phyloP scores from a whole-genome alignment of 129 eudicot species.

The Flaveria bidentis region DNA sequence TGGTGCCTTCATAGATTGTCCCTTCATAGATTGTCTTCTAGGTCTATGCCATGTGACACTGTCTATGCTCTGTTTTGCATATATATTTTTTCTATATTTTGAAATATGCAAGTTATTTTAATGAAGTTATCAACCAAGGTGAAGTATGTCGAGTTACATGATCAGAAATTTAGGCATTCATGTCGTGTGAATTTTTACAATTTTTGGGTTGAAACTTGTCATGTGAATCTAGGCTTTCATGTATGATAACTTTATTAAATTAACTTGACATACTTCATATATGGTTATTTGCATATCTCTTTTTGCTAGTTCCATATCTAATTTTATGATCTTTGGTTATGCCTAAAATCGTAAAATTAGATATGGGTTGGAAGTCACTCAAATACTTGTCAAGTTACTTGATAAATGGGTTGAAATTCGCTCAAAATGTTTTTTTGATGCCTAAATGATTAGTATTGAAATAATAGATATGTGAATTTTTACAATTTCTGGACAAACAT shows the following conservation, averaged over 20 bases:
- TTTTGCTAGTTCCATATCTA: neutral
- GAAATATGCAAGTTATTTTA: neutral
- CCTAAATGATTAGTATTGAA: neutral
- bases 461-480: neutral
- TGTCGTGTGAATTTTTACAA: neutral
- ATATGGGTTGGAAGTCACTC: no score
- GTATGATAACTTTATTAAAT: no score
- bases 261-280: no score
- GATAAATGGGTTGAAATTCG: neutral
- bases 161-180: conserved; percentile 3
- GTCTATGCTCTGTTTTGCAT: neutral
- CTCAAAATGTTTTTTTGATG: neutral
- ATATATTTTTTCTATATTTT: neutral
- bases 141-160: neutral
- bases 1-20: conserved; percentile 10
- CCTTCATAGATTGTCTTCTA: neutral
- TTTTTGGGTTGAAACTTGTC: no score
- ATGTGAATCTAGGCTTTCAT: no score
- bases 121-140: conserved; percentile 22
- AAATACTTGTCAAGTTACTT: neutral
- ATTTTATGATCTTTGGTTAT: no score
- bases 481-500: neutral
- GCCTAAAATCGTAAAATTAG: no score
- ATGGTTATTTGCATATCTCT: neutral
- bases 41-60: conserved; percentile 1